These are phyloP conservation scores for Fusarium tjaetaba DNA, from an alignment of 2,329 filamentous ascomycete species.

Conservation along the genomic window DNA sequence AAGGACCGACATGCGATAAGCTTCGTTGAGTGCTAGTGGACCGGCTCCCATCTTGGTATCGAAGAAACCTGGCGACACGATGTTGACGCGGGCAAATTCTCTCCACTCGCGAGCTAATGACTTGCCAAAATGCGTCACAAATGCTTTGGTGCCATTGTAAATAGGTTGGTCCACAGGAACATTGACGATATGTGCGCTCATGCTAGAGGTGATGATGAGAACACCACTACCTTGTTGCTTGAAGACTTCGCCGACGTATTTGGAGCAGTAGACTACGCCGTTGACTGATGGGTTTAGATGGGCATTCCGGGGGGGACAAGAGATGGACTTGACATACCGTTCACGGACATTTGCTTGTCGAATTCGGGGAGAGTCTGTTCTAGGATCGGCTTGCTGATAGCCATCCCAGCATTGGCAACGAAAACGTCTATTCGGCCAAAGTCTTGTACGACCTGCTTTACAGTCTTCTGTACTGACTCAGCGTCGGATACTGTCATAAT, in stretches of 20 bases:
- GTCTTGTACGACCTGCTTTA: not conserved
- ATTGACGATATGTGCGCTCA: constrained; percentile 59
- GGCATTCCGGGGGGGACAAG: rapidly evolving
- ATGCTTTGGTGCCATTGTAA: constrained; percentile 65
- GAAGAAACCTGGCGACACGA: constrained; percentile 59
- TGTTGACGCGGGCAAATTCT: constrained; percentile 64
- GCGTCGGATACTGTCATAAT: not conserved
- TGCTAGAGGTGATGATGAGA: constrained; percentile 61
- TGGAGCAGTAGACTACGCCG: constrained; percentile 55
- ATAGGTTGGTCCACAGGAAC: constrained; percentile 62
- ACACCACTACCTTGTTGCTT: constrained; percentile 54
- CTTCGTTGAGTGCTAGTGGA: constrained; percentile 54
- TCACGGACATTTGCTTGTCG: constrained; percentile 60
- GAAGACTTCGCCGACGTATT: constrained; percentile 55
- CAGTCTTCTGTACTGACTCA: not conserved
- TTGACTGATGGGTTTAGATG: constrained; percentile 48
- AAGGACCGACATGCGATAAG: constrained; percentile 58
- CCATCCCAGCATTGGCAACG: constrained; percentile 1
- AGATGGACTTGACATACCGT: constrained; percentile 41
- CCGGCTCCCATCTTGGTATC: constrained; percentile 61
- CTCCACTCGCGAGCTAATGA: constrained; percentile 64
- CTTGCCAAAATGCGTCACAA: constrained; percentile 63
- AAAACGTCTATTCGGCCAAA: not conserved
- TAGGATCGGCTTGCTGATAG: constrained; percentile 63
- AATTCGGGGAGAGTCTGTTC: constrained; percentile 64